Evolutionary conservation across 1,139 yeast genomes (phyloP), one percentile per base, ranked within the genome.

Genomic region (Lodderomyces pseudojiufengensis): DNA sequence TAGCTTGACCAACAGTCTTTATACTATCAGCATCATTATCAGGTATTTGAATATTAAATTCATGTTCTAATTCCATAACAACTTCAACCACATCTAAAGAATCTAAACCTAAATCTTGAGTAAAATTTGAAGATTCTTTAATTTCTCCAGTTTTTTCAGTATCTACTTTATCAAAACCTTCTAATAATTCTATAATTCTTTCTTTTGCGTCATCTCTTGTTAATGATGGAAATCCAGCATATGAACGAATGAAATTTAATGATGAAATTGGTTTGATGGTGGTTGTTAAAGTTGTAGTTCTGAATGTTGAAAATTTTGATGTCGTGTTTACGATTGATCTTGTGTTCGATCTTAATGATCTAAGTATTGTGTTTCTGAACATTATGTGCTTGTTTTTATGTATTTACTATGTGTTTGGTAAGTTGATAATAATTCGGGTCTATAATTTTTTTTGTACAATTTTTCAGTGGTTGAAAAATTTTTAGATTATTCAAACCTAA

Each of bases 81-180:
- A 86, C 90, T 59, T 87, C 96, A 32, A 85, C 95, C 25, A 84
- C 82, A 54, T 87, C 96, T 55, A 87, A 76, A 23, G 92, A 82
- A 64, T 87, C 96, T 50, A 86, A 73, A 2, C 95, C 95, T 48
- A 87, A 73, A 56, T 87, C 95, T 47, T 76, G 79, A 31, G 78
- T 65, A 57, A 82, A 84, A 26, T 80, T 70, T 7, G 94, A 75
- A 12, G 65, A 63, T 39, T 78, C 76, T 15, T 75, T 65, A 49
- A 86, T 76, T 33, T 59, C 67, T 7, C 34, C 37, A 18, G 24
- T 31, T 54, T 76, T 67, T 32, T 63, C 50, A 31, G 57, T 49
- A 44, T 63, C 66, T 23, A 83, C 77, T 63, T 85, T 86, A 57
- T 82, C 90, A 59, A 80, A 85, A 12, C 86, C 81, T 67, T 83